These are phyloP conservation scores for Balansia obtecta DNA, from an alignment of 2,329 filamentous ascomycete species.

Conservation along the genomic window DNA sequence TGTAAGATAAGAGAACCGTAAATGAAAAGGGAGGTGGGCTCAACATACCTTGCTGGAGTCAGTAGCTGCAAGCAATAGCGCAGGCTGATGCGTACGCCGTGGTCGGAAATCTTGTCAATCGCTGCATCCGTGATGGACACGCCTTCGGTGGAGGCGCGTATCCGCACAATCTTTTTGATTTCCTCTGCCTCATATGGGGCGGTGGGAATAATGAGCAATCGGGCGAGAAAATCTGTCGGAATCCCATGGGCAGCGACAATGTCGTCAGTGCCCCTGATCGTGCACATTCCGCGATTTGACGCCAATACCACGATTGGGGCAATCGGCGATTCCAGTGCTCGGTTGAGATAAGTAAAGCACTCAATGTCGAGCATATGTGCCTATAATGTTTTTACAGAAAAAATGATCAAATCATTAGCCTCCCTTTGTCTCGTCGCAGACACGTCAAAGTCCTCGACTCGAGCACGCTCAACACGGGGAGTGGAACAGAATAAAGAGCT, in stretches of 20 bases:
- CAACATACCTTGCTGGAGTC: constrained; percentile 59
- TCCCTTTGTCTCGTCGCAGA: constrained; percentile 2
- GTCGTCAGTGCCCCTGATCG: constrained; percentile 76
- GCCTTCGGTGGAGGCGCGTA: constrained; percentile 71
- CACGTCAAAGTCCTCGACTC: not conserved
- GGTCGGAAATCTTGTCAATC: constrained; percentile 72
- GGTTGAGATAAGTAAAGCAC: constrained; percentile 98
- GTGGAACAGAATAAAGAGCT: constrained; percentile 1
- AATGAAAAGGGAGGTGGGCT: not conserved
- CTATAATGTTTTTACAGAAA: constrained; percentile 29
- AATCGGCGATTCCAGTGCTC: constrained; percentile 88
- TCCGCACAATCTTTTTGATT: constrained; percentile 82
- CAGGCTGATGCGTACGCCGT: constrained; percentile 81
- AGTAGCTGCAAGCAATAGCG: constrained; percentile 88
- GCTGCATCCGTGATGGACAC: constrained; percentile 71
- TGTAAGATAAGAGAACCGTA: too few relatives aligned
- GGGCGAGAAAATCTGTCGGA: constrained; percentile 82
- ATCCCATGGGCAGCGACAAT: constrained; percentile 84
- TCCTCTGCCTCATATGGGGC: constrained; percentile 79
- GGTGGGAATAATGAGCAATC: constrained; percentile 91
- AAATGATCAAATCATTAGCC: not conserved
- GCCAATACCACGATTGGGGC: constrained; percentile 95
- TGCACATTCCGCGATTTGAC: constrained; percentile 88
- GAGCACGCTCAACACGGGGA: not conserved
- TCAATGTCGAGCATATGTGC: constrained; percentile 99